These are phyloP conservation scores for Brassica napus DNA, from an alignment of 345 rosid genomes.

Conservation along the genomic window Da-Ae NC_063445.1:8966001-8966500, in stretches of 20 bases:
- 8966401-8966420: not conserved
- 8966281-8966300: not conserved
- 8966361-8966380: not conserved
- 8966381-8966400: slow-evolving; percentile 6
- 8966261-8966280: not conserved
- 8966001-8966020: not conserved
- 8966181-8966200: not conserved
- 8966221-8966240: not conserved
- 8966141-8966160: slow-evolving; percentile 5
- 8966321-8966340: slow-evolving; percentile 7
- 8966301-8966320: not conserved
- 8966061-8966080: slow-evolving; percentile 13
- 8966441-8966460: not conserved
- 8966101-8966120: not conserved
- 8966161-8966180: not conserved
- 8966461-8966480: not conserved
- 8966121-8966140: slow-evolving; percentile 7
- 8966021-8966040: slow-evolving; percentile 1
- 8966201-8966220: not conserved
- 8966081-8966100: not conserved
- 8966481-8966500: not conserved
- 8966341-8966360: not conserved
- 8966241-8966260: not conserved
- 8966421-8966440: not conserved
- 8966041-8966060: slow-evolving; percentile 11